phyloP scores from a whole-genome alignment of 108 stramenopile species.

The Fragilaria crotonensis region DNA sequence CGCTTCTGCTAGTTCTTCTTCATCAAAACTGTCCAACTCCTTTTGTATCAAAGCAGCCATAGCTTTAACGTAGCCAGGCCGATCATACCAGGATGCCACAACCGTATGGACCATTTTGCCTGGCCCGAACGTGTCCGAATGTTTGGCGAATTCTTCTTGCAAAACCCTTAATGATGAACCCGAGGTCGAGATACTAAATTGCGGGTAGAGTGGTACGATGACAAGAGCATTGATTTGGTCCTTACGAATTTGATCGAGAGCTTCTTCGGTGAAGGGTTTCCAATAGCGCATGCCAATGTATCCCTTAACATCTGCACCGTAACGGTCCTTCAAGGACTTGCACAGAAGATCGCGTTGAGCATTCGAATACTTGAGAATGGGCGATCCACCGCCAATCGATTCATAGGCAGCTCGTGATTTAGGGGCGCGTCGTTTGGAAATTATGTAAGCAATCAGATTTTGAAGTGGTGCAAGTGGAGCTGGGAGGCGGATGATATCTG shows the following conservation, averaged over 20 bases:
- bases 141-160: constrained; percentile 85
- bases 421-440: constrained; percentile 88
- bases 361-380: constrained; percentile 87
- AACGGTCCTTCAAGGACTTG: constrained; percentile 41
- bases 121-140: constrained; percentile 44
- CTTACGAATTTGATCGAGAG: constrained; percentile 68
- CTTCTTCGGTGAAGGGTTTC: constrained; percentile 96
- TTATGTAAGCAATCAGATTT: constrained; percentile 66
- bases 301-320: constrained; percentile 69
- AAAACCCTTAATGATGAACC: constrained; percentile 88
- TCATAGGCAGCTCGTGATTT: constrained; percentile 91
- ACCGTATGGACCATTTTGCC: constrained; percentile 91
- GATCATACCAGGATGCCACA: constrained; percentile 89
- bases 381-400: constrained; percentile 95
- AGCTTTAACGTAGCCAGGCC: constrained; percentile 88
- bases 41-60: constrained; percentile 77
- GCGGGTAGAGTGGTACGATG: constrained; percentile 94
- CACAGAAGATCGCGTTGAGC: constrained; percentile 75
- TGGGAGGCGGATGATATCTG: constrained; percentile 96
- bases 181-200: constrained; percentile 93
- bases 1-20: constrained; percentile 56
- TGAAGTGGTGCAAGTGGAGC: constrained; percentile 71
- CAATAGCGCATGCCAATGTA: constrained; percentile 99
- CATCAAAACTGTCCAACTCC: constrained; percentile 80
- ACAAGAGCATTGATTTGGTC: constrained; percentile 86